phyloP scores from a whole-genome alignment of 1,284 basidiomycete species.

The Rhodotorula sp. region DNA sequence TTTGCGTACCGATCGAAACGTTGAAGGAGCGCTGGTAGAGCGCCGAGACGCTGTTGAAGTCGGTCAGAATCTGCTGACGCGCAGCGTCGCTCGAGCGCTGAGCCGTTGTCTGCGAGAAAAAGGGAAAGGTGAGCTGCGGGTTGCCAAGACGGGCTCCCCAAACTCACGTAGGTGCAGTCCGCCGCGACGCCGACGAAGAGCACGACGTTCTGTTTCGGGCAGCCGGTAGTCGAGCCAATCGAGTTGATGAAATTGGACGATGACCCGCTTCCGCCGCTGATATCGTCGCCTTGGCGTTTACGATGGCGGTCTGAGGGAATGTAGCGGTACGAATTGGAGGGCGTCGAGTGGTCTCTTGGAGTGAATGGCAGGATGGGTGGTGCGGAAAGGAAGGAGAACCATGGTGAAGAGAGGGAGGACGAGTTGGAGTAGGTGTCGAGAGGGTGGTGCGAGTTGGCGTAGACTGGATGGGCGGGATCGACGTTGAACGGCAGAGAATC shows the following conservation, averaged over 20 bases:
- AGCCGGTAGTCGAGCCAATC: constrained; percentile 68
- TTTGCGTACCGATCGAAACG: constrained; percentile 59
- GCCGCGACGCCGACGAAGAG: constrained; percentile 84
- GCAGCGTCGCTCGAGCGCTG: constrained; percentile 66
- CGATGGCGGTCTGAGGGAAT: not conserved
- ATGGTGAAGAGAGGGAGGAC: not conserved
- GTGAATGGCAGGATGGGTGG: not conserved
- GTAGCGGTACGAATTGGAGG: not conserved
- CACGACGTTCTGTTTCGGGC: constrained; percentile 68
- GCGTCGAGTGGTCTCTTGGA: constrained; percentile 4
- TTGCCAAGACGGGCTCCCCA: no score
- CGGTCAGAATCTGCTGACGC: constrained; percentile 68
- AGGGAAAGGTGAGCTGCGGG: constrained; percentile 44
- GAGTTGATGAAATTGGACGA: constrained; percentile 60
- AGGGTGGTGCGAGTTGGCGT: constrained; percentile 4
- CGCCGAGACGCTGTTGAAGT: constrained; percentile 70
- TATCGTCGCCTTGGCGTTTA: constrained; percentile 36
- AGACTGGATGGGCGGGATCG: constrained; percentile 60
- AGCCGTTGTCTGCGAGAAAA: constrained; percentile 43
- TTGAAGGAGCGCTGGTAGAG: constrained; percentile 77
- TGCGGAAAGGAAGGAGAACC: constrained; percentile 15
- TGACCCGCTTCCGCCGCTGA: constrained; percentile 50
- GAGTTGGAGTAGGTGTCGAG: not conserved
- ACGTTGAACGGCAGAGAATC: constrained; percentile 67
- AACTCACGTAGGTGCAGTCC: constrained; percentile 68